Evolutionary conservation across 495 filamentous ascomycete species (phyloP), one percentile per base, ranked within the genome.

Genomic region (Chaetomium cochliodes): DNA sequence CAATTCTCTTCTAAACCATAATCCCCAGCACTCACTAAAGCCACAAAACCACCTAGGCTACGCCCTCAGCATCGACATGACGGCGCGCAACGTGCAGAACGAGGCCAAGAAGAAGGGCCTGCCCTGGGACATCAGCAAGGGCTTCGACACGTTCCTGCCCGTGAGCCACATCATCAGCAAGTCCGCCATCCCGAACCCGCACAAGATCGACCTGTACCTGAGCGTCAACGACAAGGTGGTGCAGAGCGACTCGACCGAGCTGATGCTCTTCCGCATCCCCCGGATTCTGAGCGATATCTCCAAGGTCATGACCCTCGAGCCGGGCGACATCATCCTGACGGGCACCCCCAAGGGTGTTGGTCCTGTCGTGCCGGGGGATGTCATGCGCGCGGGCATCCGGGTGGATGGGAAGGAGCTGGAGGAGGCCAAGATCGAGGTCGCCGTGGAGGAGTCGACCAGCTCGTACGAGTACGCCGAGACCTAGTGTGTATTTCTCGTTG

Each of bases 261-360:
- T 98, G 70, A 98, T 98, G 92, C 85, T 98, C 30, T 96, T 96
- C 81, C 80, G 81, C 25, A 92, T 98, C 67, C 92, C 93, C n/a
- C 76, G 88, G 65, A 84, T 93, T 58, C 76, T 98, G 73, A 89
- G 88, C 65, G 92, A 97, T 79, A 96, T 98, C 70, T 92, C 90
- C 53, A 86, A 86, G 68, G 91, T 97, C n/a, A 96, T 97, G 90
- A 92, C 91, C 5, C 80, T 98, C 66, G 89, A 96, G 79, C 82
- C 89, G 73, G 94, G 93, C 49, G 94, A 98, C 79, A 84, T 98
- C 73, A 85, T 98, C 44, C 77, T 98, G 67, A 98, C 94, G 30
- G 94, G 94, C 47, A 98, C 94, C 54, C 94, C 94, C 47, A 98
- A 98, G 83, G 94, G 94, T 12, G 96, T 98, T 37, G 94, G 94